A percentile compares a stretch with the other conserved stretches of the same genome.
phyloP scores from a whole-genome alignment of 805 yeast genomes.

The Teunomyces atbi region DNA sequence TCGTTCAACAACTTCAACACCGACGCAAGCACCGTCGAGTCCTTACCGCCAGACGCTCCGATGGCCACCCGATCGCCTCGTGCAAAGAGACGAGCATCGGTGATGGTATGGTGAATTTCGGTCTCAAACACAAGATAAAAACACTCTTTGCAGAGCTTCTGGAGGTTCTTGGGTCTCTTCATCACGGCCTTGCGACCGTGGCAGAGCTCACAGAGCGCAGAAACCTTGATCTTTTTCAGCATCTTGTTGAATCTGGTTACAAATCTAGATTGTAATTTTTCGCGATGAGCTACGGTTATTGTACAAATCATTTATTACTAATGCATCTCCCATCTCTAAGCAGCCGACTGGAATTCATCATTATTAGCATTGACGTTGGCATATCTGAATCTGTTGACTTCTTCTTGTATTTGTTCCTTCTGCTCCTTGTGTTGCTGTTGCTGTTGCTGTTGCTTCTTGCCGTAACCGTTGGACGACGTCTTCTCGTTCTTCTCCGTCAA shows the following conservation, averaged over 20 bases:
- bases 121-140: conserved; percentile 90
- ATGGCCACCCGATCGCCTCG: conserved; percentile 89
- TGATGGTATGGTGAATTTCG: conserved; percentile 90
- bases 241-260: background rate
- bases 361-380: conserved; percentile 44
- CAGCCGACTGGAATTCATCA: conserved; percentile 42
- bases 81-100: conserved; percentile 62
- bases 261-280: background rate
- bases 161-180: conserved; percentile 88
- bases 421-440: conserved; percentile 18
- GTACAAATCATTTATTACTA: conserved; percentile 1
- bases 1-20: conserved; percentile 85
- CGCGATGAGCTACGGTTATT: conserved; percentile 1
- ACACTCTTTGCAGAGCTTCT: conserved; percentile 86
- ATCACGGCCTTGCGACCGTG: conserved; percentile 78
- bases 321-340: conserved; percentile 12
- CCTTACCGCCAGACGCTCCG: conserved; percentile 99
- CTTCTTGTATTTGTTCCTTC: conserved; percentile 35
- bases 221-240: conserved; percentile 30
- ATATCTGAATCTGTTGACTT: conserved; percentile 41
- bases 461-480: conserved; percentile 72
- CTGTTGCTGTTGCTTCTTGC: conserved; percentile 36
- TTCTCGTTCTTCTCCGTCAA: conserved; percentile 84
- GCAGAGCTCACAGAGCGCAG: conserved; percentile 77
- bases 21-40: conserved; percentile 91